Base-by-base conservation (phyloP, 2,329 filamentous ascomycete genomes). In the Trichoderma sp. region DNA sequence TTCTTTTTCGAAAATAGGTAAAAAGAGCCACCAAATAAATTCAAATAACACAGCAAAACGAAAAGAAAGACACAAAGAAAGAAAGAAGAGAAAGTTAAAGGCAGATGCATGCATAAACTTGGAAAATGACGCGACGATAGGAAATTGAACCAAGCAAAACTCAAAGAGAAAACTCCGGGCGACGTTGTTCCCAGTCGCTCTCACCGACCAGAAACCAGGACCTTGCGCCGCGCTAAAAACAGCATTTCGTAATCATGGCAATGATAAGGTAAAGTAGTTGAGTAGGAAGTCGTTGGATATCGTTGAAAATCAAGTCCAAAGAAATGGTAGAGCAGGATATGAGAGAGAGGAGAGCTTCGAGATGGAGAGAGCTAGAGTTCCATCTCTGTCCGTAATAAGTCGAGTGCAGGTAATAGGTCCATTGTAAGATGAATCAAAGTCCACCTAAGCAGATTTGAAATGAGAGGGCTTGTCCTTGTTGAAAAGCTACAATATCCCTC, bases 161-260 rank as follows among this genome's bases (percentile, higher is more conserved):
- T n/a, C n/a, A 60, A 14, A 66, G 37, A 21, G 21, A 49, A 69
- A 68, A 69, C 61, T 65, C 71, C 56, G 59, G 70, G 72, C 71
- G 72, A 73, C 73, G 67, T 70, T 60, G 72, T 70, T 71, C 73
- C 77, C 73, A 77, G 77, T 76, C 77, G 77, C 78, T 80, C 78
- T 80, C 79, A 79, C 79, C 76, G 76, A 79, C 77, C 74, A 76
- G 74, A 77, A 76, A 73, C 72, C 73, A 72, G 70, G 71, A 70
- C 75, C 73, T 70, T 74, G 74, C 76, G 73, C 75, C 74, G 72
- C 72, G 74, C 75, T 74, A 21, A 68, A 66, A 66, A 66, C 57
- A 72, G 64, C 68, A 60, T 27, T 49, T 35, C 53, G 21, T 67
- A 49, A 67, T 60, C 29, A 19, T 61, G 43, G 33, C 31, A 47